Evolutionary conservation across 768 basidiomycete genomes (phyloP).

Genomic region (Leccinum olivaceopallidum): DNA sequence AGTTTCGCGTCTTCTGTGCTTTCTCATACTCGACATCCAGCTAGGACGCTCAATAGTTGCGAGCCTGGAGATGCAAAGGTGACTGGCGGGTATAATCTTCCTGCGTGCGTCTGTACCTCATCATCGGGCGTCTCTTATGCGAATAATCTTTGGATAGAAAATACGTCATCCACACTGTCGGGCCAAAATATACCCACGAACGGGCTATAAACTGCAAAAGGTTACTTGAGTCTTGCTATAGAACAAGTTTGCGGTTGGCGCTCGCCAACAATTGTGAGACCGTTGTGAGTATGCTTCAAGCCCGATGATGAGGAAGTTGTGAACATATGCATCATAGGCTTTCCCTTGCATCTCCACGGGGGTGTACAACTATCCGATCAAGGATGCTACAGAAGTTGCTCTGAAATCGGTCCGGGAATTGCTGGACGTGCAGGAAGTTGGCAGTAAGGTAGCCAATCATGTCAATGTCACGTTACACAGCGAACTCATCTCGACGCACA

Average conservation of each 20-base stretch:
- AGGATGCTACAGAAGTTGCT: conserved; percentile 71
- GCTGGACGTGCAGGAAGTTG: conserved; percentile 50
- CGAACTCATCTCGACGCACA: neutral
- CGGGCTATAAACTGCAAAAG: conserved; percentile 45
- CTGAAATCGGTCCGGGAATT: conserved; percentile 57
- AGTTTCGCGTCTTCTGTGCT: neutral
- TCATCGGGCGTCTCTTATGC: neutral
- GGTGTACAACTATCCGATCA: conserved; percentile 76
- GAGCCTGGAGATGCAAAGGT: conserved; percentile 76
- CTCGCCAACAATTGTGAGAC: conserved; percentile 58
- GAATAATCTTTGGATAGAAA: conserved; percentile 38
- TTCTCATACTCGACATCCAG: conserved; percentile 50
- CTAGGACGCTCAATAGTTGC: conserved; percentile 65
- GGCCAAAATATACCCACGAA: conserved; percentile 55
- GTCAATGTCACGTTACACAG: neutral
- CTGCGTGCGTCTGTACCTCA: conserved; percentile 55
- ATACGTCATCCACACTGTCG: conserved; percentile 80
- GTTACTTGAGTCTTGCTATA: conserved; percentile 70
- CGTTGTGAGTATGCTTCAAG: conserved; percentile 46
- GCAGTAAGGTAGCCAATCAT: conserved; percentile 37
- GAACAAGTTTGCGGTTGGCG: conserved; percentile 60
- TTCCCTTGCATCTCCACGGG: conserved; percentile 83
- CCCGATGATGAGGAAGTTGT: neutral
- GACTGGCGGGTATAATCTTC: conserved; percentile 73
- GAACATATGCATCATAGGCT: conserved; percentile 45